Evolutionary conservation across 1,284 basidiomycete genomes (phyloP).

Genomic region (Retiboletus fuscus): DNA sequence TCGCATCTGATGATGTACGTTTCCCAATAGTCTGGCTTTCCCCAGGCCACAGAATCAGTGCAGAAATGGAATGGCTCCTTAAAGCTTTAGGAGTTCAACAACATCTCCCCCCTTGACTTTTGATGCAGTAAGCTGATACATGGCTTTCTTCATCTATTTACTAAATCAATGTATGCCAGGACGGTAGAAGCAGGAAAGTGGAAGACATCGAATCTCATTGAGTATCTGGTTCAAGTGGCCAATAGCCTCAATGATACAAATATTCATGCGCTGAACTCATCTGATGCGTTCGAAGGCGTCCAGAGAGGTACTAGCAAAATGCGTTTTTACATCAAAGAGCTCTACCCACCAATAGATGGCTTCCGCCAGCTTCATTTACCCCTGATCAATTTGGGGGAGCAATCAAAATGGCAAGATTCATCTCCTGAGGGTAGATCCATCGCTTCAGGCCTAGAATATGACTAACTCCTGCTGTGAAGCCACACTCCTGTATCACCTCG

Average conservation of each 20-base stretch:
- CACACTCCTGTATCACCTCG: constrained; percentile 77
- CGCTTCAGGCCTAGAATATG: background rate
- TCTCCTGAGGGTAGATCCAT: background rate
- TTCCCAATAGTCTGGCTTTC: constrained; percentile 83
- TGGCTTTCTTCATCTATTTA: background rate
- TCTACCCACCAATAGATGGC: constrained; percentile 85
- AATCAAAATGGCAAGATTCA: constrained; percentile 73
- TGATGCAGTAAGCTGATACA: constrained; percentile 64
- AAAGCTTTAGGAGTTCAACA: constrained; percentile 82
- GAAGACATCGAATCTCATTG: constrained; percentile 78
- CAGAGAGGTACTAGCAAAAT: constrained; percentile 38
- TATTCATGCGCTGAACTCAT: constrained; percentile 63
- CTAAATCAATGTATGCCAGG: constrained; percentile 51
- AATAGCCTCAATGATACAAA: constrained; percentile 40
- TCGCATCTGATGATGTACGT: constrained; percentile 60
- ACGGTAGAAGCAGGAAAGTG: constrained; percentile 85
- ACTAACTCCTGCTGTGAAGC: background rate
- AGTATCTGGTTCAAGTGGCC: constrained; percentile 86
- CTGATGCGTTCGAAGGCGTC: constrained; percentile 76
- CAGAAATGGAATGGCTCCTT: constrained; percentile 78
- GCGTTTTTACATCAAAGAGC: constrained; percentile 70
- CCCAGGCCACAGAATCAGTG: constrained; percentile 71
- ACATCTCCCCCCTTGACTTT: constrained; percentile 88
- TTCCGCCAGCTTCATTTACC: constrained; percentile 82
- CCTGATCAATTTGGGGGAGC: constrained; percentile 79